Conservation (phyloP, 768 basidiomycete genomes). For the Daedaleopsis nitida region DNA sequence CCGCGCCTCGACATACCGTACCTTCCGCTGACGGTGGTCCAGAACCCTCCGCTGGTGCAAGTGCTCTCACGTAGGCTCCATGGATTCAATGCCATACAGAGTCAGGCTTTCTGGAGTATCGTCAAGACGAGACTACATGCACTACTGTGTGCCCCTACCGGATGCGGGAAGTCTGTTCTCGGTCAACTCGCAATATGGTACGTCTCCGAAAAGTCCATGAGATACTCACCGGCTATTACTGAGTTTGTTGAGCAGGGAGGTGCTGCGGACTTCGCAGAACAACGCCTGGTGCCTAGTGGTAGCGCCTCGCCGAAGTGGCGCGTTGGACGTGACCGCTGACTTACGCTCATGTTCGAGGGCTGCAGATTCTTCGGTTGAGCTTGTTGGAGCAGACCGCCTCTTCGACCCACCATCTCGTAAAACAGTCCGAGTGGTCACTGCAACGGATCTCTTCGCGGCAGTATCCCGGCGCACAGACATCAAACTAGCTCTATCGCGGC, state of each 20-base stretch:
- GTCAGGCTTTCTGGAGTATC: slow-evolving; percentile 84
- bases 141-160: slow-evolving; percentile 76
- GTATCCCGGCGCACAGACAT: slow-evolving; percentile 36
- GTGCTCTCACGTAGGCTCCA: slow-evolving; percentile 48
- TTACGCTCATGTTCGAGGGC: slow-evolving; percentile 44
- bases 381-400: slow-evolving; percentile 29
- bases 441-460: slow-evolving; percentile 49
- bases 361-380: slow-evolving; percentile 44
- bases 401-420: slow-evolving; percentile 43
- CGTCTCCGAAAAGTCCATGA: slow-evolving; percentile 29
- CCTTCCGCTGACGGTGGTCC: slow-evolving; percentile 57
- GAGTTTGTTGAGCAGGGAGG: slow-evolving; percentile 48
- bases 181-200: slow-evolving; percentile 71
- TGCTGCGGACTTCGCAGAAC: slow-evolving; percentile 41
- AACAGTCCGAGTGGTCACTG: slow-evolving; percentile 58
- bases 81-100: slow-evolving; percentile 84
- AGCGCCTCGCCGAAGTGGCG: slow-evolving; percentile 57
- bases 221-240: too few relatives aligned
- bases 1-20: slow-evolving; percentile 75
- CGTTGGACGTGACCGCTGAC: slow-evolving; percentile 56
- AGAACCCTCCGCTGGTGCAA: slow-evolving; percentile 46
- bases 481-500: slow-evolving; percentile 34
- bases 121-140: slow-evolving; percentile 67
- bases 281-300: slow-evolving; percentile 66
- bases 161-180: slow-evolving; percentile 79